phyloP scores from a whole-genome alignment of 2,329 filamentous ascomycete genomes.

The Ciborinia camelliae region DNA sequence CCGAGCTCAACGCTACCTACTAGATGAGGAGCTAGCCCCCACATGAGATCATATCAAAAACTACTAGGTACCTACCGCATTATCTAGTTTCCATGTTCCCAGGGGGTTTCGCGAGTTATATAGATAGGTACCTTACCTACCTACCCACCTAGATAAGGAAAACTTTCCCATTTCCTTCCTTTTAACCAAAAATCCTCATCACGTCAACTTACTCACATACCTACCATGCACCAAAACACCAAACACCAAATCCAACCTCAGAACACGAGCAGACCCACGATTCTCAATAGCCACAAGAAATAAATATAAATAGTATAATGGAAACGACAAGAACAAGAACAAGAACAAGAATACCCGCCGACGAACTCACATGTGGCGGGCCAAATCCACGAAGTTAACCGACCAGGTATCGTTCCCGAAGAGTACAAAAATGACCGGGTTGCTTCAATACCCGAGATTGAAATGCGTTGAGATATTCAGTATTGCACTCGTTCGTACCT shows the following conservation, averaged over 20 bases:
- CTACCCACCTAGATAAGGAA: no score
- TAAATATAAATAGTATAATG: background rate
- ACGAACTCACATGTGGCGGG: no score
- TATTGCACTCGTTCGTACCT: no score
- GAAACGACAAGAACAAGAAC: no score
- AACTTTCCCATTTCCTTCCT: background rate
- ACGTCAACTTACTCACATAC: background rate
- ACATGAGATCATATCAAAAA: background rate
- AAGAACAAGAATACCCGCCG: background rate
- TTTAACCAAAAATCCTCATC: no score
- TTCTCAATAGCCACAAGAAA: background rate
- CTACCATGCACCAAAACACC: no score
- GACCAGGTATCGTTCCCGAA: no score
- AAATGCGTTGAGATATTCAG: no score
- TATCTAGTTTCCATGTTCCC: background rate
- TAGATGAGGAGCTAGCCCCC: background rate
- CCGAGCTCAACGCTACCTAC: background rate
- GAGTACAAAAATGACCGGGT: no score
- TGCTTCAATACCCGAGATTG: no score
- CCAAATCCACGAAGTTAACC: no score
- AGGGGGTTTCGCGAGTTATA: background rate
- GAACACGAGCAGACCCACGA: slow-evolving; percentile 6
- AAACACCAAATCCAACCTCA: background rate
- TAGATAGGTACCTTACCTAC: no score
- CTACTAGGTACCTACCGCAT: background rate